Percentiles rank a stretch among this genome's conserved stretches.
phyloP scores from a whole-genome alignment of 2,329 filamentous ascomycete genomes.

The Fusarium sambucinum region DNA sequence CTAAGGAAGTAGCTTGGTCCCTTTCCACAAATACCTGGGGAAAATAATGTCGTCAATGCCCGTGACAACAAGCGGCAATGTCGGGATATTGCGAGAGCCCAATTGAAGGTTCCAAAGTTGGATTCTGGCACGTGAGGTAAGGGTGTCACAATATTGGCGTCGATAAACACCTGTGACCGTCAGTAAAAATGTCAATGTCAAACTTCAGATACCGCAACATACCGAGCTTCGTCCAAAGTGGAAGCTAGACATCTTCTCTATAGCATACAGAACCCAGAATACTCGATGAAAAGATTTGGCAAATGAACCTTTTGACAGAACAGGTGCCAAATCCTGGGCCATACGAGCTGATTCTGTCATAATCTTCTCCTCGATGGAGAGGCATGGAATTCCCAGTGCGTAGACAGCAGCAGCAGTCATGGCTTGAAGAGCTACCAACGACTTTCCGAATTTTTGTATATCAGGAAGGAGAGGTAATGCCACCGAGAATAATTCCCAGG shows the following conservation, averaged over 20 bases:
- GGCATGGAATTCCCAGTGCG: slow-evolving; percentile 25
- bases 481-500: slow-evolving; percentile 39
- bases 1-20: slow-evolving; percentile 10
- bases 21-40: slow-evolving; percentile 27
- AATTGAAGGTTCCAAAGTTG: slow-evolving; percentile 34
- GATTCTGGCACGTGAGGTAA: slow-evolving; percentile 38
- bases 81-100: slow-evolving; percentile 23
- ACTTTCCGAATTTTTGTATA: slow-evolving; percentile 13
- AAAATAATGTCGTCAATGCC: slow-evolving; percentile 31
- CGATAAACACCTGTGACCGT: too few species aligned
- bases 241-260: slow-evolving; percentile 43
- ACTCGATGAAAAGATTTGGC: slow-evolving; percentile 5
- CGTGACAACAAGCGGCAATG: slow-evolving; percentile 33
- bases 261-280: slow-evolving; percentile 36
- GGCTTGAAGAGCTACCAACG: slow-evolving; percentile 35
- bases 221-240: slow-evolving; percentile 42
- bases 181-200: too few species aligned
- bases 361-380: slow-evolving; percentile 36
- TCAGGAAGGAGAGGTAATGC: slow-evolving; percentile 24
- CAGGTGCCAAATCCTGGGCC: slow-evolving; percentile 32
- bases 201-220: not conserved
- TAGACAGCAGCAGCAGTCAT: slow-evolving; percentile 32
- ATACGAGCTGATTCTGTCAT: slow-evolving; percentile 35
- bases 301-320: slow-evolving; percentile 10
- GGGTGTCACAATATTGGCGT: slow-evolving; percentile 23